These are phyloP conservation scores for Niveomyces coronatus DNA, from an alignment of 2,329 filamentous ascomycete genomes.

Conservation along the genomic window DNA sequence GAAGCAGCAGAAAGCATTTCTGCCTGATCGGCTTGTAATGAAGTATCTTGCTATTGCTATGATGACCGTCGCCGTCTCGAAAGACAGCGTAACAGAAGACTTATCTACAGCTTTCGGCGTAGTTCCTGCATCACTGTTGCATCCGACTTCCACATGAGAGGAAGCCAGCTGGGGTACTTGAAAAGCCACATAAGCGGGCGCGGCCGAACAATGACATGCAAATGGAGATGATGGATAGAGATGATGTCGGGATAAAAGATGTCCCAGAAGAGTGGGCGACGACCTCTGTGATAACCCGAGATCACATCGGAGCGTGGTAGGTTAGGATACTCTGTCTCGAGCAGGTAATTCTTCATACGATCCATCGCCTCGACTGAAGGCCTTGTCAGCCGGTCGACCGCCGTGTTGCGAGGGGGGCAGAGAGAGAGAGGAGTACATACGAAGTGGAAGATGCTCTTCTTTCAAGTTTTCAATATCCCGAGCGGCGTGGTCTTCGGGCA, in stretches of 20 bases:
- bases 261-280: background rate
- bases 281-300: background rate
- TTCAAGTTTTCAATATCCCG: background rate
- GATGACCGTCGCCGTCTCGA: too few species aligned
- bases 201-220: conserved; percentile 10
- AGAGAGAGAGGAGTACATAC: background rate
- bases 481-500: background rate
- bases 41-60: too few species aligned
- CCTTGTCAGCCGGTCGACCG: background rate
- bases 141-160: conserved; percentile 11
- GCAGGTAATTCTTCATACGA: background rate
- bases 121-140: conserved; percentile 13
- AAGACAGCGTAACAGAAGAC: too few species aligned
- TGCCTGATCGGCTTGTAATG: too few species aligned
- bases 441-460: background rate
- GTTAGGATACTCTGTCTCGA: background rate
- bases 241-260: conserved; percentile 8
- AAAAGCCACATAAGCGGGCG: background rate
- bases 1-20: too few species aligned
- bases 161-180: conserved; percentile 10
- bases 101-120: background rate
- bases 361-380: background rate
- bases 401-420: background rate
- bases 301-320: background rate
- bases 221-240: conserved; percentile 10